Base-by-base conservation (phyloP, 768 basidiomycete species). In the Phylloporus sp. region DNA sequence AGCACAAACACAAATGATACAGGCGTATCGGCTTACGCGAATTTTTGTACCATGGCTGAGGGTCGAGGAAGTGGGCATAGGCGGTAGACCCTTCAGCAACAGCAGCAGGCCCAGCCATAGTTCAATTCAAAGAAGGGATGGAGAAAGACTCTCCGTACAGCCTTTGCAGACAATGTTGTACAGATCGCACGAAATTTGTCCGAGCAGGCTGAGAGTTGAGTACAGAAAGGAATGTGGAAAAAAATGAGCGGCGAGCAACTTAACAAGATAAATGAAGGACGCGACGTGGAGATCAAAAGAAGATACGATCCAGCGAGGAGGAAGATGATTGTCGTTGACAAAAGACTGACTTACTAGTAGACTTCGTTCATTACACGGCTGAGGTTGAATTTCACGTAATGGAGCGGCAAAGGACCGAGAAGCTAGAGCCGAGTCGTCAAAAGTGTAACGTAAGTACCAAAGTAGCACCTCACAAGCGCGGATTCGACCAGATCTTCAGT, bases 21-120 rank as follows among this genome's bases (percentile, higher is more conserved):
- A 13, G 8, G 2, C 12, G 6, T 5, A 40, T 28, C 6, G 13
- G 59, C 73, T 16, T 62, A 82, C 84, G 75, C 65, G 66, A 77
- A 72, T 87, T 86, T 73, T 82, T 86, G 70, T 83, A 83, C 85
- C 85, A 88, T 62, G 81, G 74, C 57, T 69, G 78, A 18, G 83
- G 80, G 65, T 86, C 78, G 53, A 85, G 55, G 50, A 85, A 74
- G 54, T 81, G 78, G 28, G 65, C 64, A 56, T 78, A 81, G 36
- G 72, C 76, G 44, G 72, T 71, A 29, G 31, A n/a, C 13, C 58
- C 55, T 44, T 70, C 40, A 16, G 35, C 50, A 49, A 62, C 68
- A 46, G 71, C 71, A 49, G 72, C 76, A 55, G 77, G 73, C 65
- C 80, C 81, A 59, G 66, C 82, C 82, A 85, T 85, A 62, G 55